Evolutionary conservation across 1,284 basidiomycete species (phyloP).

Genomic region (Spongispora temasekensis): DNA sequence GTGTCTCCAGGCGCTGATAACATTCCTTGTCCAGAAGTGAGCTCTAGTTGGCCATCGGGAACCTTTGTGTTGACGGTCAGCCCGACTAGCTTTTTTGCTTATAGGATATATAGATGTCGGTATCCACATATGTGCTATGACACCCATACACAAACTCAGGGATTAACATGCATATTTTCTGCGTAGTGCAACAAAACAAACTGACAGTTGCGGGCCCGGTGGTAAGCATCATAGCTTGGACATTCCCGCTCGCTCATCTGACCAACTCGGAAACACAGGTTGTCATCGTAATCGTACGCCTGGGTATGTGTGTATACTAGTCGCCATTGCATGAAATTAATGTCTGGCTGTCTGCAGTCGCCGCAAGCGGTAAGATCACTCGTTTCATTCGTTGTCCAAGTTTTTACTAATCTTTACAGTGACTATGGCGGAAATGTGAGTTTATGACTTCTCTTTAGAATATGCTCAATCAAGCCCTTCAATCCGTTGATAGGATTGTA

Average conservation of each 20-base stretch:
- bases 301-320: slow-evolving; percentile 13
- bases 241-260: background rate
- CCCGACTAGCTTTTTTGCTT: slow-evolving; percentile 22
- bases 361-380: slow-evolving; percentile 21
- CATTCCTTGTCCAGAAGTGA: slow-evolving; percentile 27
- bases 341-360: slow-evolving; percentile 4
- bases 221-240: slow-evolving; percentile 6
- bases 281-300: slow-evolving; percentile 17
- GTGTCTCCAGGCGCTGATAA: slow-evolving; percentile 22
- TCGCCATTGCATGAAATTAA: background rate
- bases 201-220: slow-evolving; percentile 19
- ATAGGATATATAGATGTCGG: slow-evolving; percentile 30
- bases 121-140: background rate
- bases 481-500: slow-evolving; percentile 13
- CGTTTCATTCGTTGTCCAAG: background rate
- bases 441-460: background rate
- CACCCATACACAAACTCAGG: background rate
- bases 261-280: slow-evolving; percentile 11
- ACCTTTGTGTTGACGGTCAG: slow-evolving; percentile 5
- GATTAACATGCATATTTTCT: background rate
- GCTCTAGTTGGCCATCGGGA: background rate
- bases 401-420: slow-evolving; percentile 9
- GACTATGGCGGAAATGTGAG: slow-evolving; percentile 26
- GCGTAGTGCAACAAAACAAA: slow-evolving; percentile 19
- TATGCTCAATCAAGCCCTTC: background rate